Evolutionary conservation across 768 basidiomycete species (phyloP).

Genomic region (Tubosaeta sp.): DNA sequence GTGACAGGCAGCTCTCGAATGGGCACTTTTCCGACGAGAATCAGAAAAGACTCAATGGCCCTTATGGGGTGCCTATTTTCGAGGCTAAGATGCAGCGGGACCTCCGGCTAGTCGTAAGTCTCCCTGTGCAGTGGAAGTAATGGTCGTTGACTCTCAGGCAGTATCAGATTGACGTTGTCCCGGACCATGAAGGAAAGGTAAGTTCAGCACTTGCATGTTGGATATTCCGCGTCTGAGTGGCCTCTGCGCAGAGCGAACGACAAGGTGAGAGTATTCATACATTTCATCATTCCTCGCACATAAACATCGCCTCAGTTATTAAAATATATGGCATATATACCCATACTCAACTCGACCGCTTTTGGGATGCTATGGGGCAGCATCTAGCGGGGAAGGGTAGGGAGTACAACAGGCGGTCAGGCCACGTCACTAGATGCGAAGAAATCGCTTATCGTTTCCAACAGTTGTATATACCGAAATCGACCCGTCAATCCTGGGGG

Average conservation of each 20-base stretch:
- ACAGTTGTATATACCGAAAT: conserved; percentile 46
- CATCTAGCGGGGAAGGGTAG: conserved; percentile 43
- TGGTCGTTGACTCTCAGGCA: conserved; percentile 13
- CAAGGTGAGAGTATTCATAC: conserved; percentile 31
- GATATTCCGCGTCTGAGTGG: neutral
- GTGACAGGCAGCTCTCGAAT: conserved; percentile 57
- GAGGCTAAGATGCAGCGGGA: conserved; percentile 65
- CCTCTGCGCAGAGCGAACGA: conserved; percentile 16
- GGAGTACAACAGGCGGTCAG: conserved; percentile 52
- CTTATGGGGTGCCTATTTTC: conserved; percentile 51
- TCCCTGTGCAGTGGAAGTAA: neutral
- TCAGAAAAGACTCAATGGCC: conserved; percentile 53
- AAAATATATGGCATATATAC: conserved; percentile 50
- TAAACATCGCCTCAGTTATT: conserved; percentile 32
- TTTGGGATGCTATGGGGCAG: conserved; percentile 45
- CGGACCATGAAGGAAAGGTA: conserved; percentile 34
- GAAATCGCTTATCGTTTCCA: neutral
- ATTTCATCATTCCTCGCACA: neutral
- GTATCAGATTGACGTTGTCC: conserved; percentile 49
- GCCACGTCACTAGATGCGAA: neutral
- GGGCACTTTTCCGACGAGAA: conserved; percentile 69
- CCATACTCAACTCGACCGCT: conserved; percentile 43
- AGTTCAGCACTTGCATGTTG: conserved; percentile 1
- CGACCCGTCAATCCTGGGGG: conserved; percentile 32
- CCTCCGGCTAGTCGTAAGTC: conserved; percentile 45